phyloP scores from a whole-genome alignment of 1,284 basidiomycete genomes.

The Athelia psychrophila region DNA sequence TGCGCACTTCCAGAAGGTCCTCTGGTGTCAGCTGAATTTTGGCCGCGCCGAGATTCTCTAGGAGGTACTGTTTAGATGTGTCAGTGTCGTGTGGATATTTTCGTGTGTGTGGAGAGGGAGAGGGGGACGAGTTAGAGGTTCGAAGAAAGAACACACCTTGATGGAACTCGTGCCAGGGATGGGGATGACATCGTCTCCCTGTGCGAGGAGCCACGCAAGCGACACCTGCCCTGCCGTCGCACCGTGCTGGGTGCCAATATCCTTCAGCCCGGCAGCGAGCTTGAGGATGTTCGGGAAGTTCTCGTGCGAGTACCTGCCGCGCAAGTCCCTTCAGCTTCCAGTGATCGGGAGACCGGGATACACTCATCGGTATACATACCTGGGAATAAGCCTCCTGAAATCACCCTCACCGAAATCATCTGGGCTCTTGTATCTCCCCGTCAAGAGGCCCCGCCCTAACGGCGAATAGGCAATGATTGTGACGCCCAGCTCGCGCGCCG shows the following conservation, averaged over 20 bases:
- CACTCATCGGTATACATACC: constrained; percentile 25
- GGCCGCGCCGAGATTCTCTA: too few relatives aligned
- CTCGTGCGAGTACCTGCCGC: too few relatives aligned
- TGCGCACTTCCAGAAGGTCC: constrained; percentile 33
- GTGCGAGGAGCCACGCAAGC: too few relatives aligned
- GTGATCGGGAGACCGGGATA: not conserved
- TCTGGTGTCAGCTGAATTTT: too few relatives aligned
- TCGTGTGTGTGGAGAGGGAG: constrained; percentile 16
- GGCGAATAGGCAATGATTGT: too few relatives aligned
- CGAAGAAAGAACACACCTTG: constrained; percentile 26
- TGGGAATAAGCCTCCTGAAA: constrained; percentile 24
- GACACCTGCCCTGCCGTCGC: too few relatives aligned
- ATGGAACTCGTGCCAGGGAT: constrained; percentile 50
- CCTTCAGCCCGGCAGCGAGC: constrained; percentile 42
- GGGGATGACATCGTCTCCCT: constrained; percentile 47
- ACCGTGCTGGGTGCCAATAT: constrained; percentile 41
- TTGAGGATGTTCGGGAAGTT: constrained; percentile 53
- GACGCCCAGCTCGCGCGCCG: too few relatives aligned
- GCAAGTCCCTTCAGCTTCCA: constrained; percentile 25
- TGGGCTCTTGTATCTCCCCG: constrained; percentile 29
- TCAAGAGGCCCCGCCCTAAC: constrained; percentile 44
- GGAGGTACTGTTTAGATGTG: constrained; percentile 31
- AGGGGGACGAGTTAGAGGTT: not conserved
- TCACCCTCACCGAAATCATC: constrained; percentile 47
- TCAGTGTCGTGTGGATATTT: constrained; percentile 41